Conservation (phyloP, 169 alveolate genomes). For the Blepharisma undulans region DNA sequence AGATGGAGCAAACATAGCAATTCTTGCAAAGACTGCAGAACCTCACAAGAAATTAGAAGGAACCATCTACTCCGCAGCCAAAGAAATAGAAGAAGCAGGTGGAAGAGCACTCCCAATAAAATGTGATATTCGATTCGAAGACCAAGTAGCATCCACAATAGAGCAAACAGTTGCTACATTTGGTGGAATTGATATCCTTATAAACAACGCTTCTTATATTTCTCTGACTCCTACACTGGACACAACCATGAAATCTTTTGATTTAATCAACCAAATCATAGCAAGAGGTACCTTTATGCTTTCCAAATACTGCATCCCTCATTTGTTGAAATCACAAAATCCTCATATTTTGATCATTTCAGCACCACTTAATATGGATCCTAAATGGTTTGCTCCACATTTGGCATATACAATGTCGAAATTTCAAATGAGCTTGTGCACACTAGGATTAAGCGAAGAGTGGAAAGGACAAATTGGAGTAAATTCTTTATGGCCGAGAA, state of each 20-base stretch:
- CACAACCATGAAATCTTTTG: conserved; percentile 68
- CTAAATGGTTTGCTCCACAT: conserved; percentile 65
- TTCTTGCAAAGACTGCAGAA: conserved; percentile 78
- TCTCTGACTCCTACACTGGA: conserved; percentile 49
- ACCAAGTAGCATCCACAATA: conserved; percentile 58
- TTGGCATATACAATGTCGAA: conserved; percentile 73
- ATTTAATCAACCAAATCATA: conserved; percentile 67
- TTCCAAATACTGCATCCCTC: conserved; percentile 68
- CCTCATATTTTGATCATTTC: conserved; percentile 75
- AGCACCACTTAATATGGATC: conserved; percentile 66
- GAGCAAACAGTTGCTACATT: conserved; percentile 59
- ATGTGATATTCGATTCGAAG: conserved; percentile 77
- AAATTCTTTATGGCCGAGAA: conserved; percentile 79
- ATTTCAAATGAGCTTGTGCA: conserved; percentile 74
- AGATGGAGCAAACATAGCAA: conserved; percentile 82
- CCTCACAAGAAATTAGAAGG: conserved; percentile 73
- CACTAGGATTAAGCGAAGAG: conserved; percentile 71
- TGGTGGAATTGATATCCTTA: conserved; percentile 78
- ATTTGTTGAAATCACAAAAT: conserved; percentile 63
- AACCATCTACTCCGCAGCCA: conserved; percentile 79
- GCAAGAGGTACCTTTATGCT: conserved; percentile 75
- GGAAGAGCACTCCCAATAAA: conserved; percentile 71
- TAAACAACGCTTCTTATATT: conserved; percentile 78
- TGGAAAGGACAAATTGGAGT: conserved; percentile 59
- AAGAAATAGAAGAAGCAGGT: conserved; percentile 71